phyloP scores from a whole-genome alignment of 2,329 filamentous ascomycete species.

The Aspergillus brunneoviolaceus region DNA sequence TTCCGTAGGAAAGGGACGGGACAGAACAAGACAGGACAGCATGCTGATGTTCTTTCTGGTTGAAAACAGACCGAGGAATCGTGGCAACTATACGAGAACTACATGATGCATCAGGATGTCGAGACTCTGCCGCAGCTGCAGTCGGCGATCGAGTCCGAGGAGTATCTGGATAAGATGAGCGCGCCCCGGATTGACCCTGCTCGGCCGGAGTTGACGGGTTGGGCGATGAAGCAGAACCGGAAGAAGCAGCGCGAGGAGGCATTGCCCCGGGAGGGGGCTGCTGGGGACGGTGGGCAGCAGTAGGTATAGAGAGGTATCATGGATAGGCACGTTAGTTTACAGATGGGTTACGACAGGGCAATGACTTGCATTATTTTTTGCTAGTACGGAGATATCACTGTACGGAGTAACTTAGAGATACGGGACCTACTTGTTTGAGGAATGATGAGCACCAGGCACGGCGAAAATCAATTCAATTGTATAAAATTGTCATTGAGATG shows the following conservation, averaged over 20 bases:
- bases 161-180: conserved; percentile 65
- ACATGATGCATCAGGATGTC: conserved; percentile 59
- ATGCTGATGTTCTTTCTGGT: conserved; percentile 7
- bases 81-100: conserved; percentile 73
- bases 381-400: no score
- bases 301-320: neutral
- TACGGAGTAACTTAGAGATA: no score
- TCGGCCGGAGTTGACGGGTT: conserved; percentile 43
- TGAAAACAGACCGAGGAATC: conserved; percentile 59
- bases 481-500: no score
- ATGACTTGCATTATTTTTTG: neutral
- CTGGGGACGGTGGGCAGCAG: conserved; percentile 17
- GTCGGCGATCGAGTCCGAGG: conserved; percentile 56
- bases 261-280: conserved; percentile 15
- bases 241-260: conserved; percentile 32
- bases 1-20: neutral
- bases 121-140: conserved; percentile 50
- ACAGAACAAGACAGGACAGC: no score
- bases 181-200: conserved; percentile 51
- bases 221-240: conserved; percentile 46
- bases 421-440: no score
- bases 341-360: neutral
- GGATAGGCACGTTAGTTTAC: neutral
- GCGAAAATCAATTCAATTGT: no score
- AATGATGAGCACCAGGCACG: no score